These are phyloP conservation scores for Aureobasidium namibiae DNA, from an alignment of 2,329 filamentous ascomycete species.

Conservation along the genomic window DNA sequence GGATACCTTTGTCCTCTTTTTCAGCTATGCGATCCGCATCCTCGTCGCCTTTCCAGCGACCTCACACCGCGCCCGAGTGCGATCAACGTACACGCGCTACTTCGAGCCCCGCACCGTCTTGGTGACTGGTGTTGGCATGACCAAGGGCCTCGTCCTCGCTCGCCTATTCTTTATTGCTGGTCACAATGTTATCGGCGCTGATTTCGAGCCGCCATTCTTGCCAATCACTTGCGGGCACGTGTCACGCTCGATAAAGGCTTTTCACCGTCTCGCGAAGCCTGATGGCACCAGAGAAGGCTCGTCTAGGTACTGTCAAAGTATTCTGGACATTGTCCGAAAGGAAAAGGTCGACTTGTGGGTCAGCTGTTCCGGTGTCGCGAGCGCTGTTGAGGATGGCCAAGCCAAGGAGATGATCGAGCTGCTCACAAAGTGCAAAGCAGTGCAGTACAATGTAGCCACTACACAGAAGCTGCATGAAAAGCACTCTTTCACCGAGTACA, in stretches of 20 bases:
- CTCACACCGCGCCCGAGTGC: conserved; percentile 18
- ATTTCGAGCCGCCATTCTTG: conserved; percentile 42
- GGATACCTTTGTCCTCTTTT: conserved; percentile 36
- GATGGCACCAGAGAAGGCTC: conserved; percentile 26
- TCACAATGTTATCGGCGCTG: conserved; percentile 64
- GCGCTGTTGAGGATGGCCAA: conserved; percentile 57
- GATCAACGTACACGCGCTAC: conserved; percentile 23
- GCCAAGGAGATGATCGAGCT: conserved; percentile 55
- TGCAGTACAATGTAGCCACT: conserved; percentile 53
- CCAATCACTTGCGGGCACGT: conserved; percentile 44
- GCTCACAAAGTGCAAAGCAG: conserved; percentile 49
- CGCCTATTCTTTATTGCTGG: conserved; percentile 56
- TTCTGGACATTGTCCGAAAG: conserved; percentile 50
- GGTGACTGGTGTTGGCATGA: conserved; percentile 65
- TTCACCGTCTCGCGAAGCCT: conserved; percentile 41
- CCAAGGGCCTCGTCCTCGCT: conserved; percentile 60
- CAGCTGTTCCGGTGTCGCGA: conserved; percentile 60
- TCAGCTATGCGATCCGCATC: conserved; percentile 25
- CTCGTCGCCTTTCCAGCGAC: conserved; percentile 17
- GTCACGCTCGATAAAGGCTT: conserved; percentile 48
- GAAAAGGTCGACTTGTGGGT: conserved; percentile 66
- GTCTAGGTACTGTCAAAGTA: conserved; percentile 45
- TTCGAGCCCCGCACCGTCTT: conserved; percentile 50
- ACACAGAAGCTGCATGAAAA: conserved; percentile 57
- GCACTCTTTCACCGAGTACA: conserved; percentile 54